Evolutionary conservation across 2,329 filamentous ascomycete genomes (phyloP), one percentile per base, ranked within the genome.

Genomic region (Periglandula ipomoeae): DNA sequence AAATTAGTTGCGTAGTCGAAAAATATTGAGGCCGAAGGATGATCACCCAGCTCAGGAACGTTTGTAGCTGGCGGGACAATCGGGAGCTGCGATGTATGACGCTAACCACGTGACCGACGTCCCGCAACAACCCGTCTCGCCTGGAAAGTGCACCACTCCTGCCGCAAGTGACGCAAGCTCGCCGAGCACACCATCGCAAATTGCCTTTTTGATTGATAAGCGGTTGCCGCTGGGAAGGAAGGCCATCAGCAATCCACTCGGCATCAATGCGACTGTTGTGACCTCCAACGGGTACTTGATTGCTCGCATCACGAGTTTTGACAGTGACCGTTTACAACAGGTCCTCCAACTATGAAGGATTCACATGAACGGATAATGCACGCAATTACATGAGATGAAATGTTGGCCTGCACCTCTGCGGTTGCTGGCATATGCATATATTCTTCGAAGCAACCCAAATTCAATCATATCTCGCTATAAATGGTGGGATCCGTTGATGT

Each of bases 41-140:
- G 30, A 32, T 10, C 39, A 24, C 17, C 11, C 11, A 9, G 20
- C 20, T 20, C 3, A 42, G 39, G n/a, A 22, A 24, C 39, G 27
- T 8, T 30, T 30, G 27, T 10, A 32, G 30, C 30, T 32, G 30
- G 10, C 43, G 30, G 30, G 44, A 30, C 34, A 24, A 30, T n/a
- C 24, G 17, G 9, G 22, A 47, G 45, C 37, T 35, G 19, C 26
- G 13, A 26, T 46, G 42, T 40, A 51, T 51, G 50, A 51, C 50
- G 37, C 41, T 17, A n/a, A 26, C 30, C 50, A 51, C 46, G 50
- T 51, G 50, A 50, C 48, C 24, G 11, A 27, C 9, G 23, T 30
- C 44, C 17, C 5, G n/a, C 20, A n/a, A n/a, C n/a, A n/a, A n/a
- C n/a, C n/a, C n/a, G n/a, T n/a, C n/a, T n/a, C n/a, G n/a, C n/a